Percentiles rank a stretch among this genome's conserved stretches.
Conservation (phyloP, 768 basidiomycete species). For the Leccinum barrowsii region DNA sequence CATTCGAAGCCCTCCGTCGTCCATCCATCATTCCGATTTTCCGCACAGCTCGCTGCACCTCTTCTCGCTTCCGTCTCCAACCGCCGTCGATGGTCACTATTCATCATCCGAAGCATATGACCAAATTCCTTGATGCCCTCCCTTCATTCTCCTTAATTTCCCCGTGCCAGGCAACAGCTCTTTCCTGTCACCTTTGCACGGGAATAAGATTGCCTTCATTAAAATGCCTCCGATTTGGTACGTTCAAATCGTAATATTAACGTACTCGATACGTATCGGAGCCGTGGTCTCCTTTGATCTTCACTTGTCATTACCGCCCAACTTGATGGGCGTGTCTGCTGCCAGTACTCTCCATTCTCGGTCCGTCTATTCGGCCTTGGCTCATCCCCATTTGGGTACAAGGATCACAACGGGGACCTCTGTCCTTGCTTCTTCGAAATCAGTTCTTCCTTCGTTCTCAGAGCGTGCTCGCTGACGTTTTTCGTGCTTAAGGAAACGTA, state of each 20-base stretch:
- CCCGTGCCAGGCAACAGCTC: constrained; percentile 4
- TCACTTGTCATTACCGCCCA: constrained; percentile 21
- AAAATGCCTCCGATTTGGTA: constrained; percentile 19
- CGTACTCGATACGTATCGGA: constrained; percentile 27
- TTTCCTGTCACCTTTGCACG: constrained; percentile 8
- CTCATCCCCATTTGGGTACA: not conserved
- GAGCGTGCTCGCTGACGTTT: constrained; percentile 15
- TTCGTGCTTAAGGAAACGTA: constrained; percentile 2
- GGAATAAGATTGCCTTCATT: constrained; percentile 25
- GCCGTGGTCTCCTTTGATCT: constrained; percentile 23
- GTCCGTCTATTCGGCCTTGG: constrained; percentile 4
- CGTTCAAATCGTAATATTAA: constrained; percentile 19
- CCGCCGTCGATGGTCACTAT: not conserved
- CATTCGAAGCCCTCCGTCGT: constrained; percentile 7
- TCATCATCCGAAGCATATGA: constrained; percentile 20
- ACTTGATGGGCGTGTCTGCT: not conserved
- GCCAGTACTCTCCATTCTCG: constrained; percentile 3
- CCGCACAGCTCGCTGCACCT: constrained; percentile 16
- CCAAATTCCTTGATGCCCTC: constrained; percentile 1
- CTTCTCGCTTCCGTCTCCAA: not conserved
- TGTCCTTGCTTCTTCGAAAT: constrained; percentile 4
- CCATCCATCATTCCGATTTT: constrained; percentile 16
- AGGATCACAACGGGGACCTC: constrained; percentile 18
- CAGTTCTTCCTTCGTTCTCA: constrained; percentile 3
- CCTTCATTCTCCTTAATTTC: constrained; percentile 4